Evolutionary conservation across 345 rosid genomes (phyloP), one percentile per base, ranked within the genome.

Genomic region (Mercurialis annua): DNA sequence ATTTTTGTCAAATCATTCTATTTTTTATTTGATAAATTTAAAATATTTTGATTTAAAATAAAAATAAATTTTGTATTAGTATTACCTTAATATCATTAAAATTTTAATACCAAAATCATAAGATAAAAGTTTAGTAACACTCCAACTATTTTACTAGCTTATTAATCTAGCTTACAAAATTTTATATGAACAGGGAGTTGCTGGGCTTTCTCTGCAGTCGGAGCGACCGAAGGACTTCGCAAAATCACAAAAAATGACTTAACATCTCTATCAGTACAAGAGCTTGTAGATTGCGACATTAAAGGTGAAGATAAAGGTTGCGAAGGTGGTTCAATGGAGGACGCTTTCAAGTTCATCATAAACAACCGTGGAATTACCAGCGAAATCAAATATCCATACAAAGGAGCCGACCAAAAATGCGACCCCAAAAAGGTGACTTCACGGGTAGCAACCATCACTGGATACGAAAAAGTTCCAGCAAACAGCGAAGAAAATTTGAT

Each of bases 141-240:
- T n/a, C n/a, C n/a, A n/a, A n/a, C n/a, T n/a, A n/a, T n/a, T n/a
- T n/a, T n/a, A n/a, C n/a, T n/a, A n/a, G n/a, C 5, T 3, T 34
- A 34, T 34, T 34, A 34, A 1, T 52, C 3, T 12, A n/a, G 18
- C 12, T n/a, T 53, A 10, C 26, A n/a, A 9, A 4, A 4, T 24
- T 15, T 54, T 29, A 6, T 15, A 6, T 33, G 26, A 10, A 14
- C 53, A 63, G 80, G 73, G 10, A 59, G 73, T 64, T 76, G 76
- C 16, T 64, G 76, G 76, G 80, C 73, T 5, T 72, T 76, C 73
- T 76, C 73, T 9, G 63, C 80, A 1, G 50, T 64, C 1, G 80
- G 52, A 18, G 65, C 77, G 2, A 59, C 52, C 0, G 71, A 72
- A 17, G 71, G 76, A 18, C 68, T 77, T 43, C 21, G 47, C 44